Evolutionary conservation across 495 filamentous ascomycete genomes (phyloP).

Genomic region (Trichoderma gamsii): DNA sequence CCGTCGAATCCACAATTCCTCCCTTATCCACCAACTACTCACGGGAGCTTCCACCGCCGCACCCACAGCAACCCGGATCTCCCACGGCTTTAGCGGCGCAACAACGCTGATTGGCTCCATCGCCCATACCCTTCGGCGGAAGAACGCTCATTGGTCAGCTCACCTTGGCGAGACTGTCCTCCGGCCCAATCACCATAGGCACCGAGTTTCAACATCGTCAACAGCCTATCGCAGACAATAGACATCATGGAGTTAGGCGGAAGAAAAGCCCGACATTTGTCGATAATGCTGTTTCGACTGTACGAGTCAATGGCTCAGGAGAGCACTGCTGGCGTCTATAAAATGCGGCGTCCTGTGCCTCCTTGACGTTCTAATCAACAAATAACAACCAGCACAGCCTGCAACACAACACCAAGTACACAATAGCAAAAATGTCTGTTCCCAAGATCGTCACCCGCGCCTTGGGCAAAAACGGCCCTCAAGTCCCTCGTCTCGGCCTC

Average conservation of each 20-base stretch:
- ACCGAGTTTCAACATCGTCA: not conserved
- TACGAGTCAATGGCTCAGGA: not conserved
- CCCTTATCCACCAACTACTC: not conserved
- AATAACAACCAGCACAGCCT: not conserved
- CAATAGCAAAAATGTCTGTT: not conserved
- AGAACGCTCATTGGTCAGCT: slow-evolving; percentile 2
- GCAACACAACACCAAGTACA: not conserved
- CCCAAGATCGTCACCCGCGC: slow-evolving; percentile 11
- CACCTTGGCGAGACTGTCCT: not conserved
- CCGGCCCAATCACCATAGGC: not conserved
- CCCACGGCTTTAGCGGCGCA: not conserved
- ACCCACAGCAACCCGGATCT: not conserved
- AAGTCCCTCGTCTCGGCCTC: slow-evolving; percentile 48
- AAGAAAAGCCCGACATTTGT: not conserved
- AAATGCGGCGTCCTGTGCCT: not conserved
- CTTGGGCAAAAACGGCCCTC: slow-evolving; percentile 49
- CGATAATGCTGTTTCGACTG: not conserved
- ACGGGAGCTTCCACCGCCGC: not conserved
- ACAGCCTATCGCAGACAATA: not conserved
- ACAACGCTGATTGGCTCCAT: not conserved
- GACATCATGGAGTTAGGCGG: not conserved
- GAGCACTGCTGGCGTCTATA: not conserved
- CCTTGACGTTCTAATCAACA: not conserved
- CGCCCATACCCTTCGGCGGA: not conserved
- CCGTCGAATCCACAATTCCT: not conserved